A percentile compares a stretch with the other conserved stretches of the same genome.
These are phyloP conservation scores for Fusarium odoratissimum DNA, from an alignment of 2,329 filamentous ascomycete species.

Conservation along the genomic window DNA sequence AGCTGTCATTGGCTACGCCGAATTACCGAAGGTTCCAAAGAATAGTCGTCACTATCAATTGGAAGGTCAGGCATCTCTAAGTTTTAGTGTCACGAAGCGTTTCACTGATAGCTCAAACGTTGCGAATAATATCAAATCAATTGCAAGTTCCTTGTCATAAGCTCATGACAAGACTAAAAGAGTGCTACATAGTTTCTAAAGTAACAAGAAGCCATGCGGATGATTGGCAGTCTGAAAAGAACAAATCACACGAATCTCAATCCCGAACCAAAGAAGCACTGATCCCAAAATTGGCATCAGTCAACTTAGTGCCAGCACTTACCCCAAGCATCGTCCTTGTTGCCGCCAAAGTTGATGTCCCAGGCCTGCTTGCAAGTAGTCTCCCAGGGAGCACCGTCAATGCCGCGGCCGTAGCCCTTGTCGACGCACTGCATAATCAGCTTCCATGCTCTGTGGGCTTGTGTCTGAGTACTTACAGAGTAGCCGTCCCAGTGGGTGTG, in stretches of 20 bases:
- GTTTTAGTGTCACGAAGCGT: background rate
- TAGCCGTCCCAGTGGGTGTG: slow-evolving; percentile 23
- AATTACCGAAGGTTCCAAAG: too few relatives aligned
- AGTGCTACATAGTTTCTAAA: background rate
- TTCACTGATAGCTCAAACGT: background rate
- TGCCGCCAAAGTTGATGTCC: slow-evolving; percentile 24
- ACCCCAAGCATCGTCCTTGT: slow-evolving; percentile 5
- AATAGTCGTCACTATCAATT: too few relatives aligned
- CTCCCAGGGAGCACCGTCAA: slow-evolving; percentile 25
- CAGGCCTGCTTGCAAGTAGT: slow-evolving; percentile 23
- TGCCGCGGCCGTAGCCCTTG: slow-evolving; percentile 16
- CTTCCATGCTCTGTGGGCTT: accelerated
- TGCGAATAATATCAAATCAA: background rate
- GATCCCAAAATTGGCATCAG: background rate
- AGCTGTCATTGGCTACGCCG: too few relatives aligned
- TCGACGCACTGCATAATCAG: slow-evolving; percentile 23
- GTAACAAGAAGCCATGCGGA: background rate
- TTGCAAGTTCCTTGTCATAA: background rate
- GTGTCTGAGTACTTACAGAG: background rate
- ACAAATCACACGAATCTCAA: background rate
- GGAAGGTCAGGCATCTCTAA: background rate
- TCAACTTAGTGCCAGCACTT: slow-evolving; percentile 29
- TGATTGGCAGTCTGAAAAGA: background rate
- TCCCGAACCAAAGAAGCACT: too few relatives aligned
- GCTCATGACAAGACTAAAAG: background rate